Evolutionary conservation across 2,329 filamentous ascomycete genomes (phyloP).

Genomic region (Plectosphaerella plurivora): DNA sequence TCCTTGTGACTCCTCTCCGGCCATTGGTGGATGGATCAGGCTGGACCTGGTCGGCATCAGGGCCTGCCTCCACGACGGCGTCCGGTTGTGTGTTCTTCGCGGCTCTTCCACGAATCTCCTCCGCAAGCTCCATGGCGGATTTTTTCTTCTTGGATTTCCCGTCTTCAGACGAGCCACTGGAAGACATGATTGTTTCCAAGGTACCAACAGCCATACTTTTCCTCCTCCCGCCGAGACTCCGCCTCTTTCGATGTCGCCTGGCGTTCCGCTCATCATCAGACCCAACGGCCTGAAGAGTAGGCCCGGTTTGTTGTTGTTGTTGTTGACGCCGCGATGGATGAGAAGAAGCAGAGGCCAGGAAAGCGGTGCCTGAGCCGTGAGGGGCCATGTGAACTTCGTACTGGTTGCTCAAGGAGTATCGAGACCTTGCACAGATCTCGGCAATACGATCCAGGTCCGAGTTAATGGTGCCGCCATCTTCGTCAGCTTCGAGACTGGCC

Average conservation of each 20-base stretch:
- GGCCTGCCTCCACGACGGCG: slow-evolving; percentile 1
- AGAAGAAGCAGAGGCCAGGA: slow-evolving; percentile 25
- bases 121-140: slow-evolving; percentile 51
- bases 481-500: slow-evolving; percentile 45
- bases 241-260: slow-evolving; percentile 32
- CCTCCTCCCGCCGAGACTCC: slow-evolving; percentile 33
- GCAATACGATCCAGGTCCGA: slow-evolving; percentile 61
- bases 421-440: slow-evolving; percentile 61
- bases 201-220: slow-evolving; percentile 56
- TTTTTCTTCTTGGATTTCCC: slow-evolving; percentile 53
- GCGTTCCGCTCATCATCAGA: slow-evolving; percentile 50
- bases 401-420: slow-evolving; percentile 62
- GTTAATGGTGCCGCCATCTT: slow-evolving; percentile 40
- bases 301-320: slow-evolving; percentile 33
- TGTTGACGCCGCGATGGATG: slow-evolving; percentile 18
- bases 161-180: slow-evolving; percentile 60
- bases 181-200: slow-evolving; percentile 63
- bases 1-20: slow-evolving; percentile 1
- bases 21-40: slow-evolving; percentile 21
- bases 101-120: slow-evolving; percentile 47
- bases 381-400: slow-evolving; percentile 62
- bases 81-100: slow-evolving; percentile 27
- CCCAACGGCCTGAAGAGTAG: slow-evolving; percentile 52
- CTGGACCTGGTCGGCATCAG: slow-evolving; percentile 18
- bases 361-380: slow-evolving; percentile 52